A percentile compares a stretch with the other conserved stretches of the same genome.
These are phyloP conservation scores for Arabidopsis hybrid DNA, from an alignment of 441 rosid genomes.

Conservation along the genomic window DNA sequence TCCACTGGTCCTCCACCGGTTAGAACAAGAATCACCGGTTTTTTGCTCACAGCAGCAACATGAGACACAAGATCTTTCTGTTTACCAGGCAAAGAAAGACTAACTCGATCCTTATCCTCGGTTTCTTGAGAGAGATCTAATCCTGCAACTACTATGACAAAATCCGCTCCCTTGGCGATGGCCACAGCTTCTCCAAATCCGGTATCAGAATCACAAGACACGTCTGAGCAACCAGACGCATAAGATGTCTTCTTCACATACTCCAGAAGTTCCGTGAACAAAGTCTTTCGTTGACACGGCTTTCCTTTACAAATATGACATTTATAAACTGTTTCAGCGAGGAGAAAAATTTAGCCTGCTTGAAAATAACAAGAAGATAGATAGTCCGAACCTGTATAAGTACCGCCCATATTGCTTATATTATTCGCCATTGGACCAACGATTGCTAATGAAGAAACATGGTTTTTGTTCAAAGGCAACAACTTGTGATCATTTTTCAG, in stretches of 20 bases:
- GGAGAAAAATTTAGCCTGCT: constrained; percentile 11
- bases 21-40: constrained; percentile 67
- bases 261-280: constrained; percentile 58
- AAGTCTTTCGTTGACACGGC: constrained; percentile 72
- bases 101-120: constrained; percentile 68
- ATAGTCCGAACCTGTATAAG: constrained; percentile 58
- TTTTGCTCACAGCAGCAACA: constrained; percentile 54
- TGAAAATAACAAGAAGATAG: background rate
- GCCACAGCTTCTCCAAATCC: constrained; percentile 58
- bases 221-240: constrained; percentile 65
- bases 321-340: constrained; percentile 13
- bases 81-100: constrained; percentile 74
- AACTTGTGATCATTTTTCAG: constrained; percentile 63
- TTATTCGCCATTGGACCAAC: constrained; percentile 70
- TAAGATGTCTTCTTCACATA: constrained; percentile 55
- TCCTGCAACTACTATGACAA: constrained; percentile 62
- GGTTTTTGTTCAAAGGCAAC: constrained; percentile 59
- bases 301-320: constrained; percentile 53
- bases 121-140: constrained; percentile 71
- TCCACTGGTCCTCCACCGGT: constrained; percentile 82
- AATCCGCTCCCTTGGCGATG: constrained; percentile 57
- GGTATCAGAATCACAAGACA: constrained; percentile 52
- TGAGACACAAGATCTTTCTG: constrained; percentile 64
- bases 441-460: constrained; percentile 60
- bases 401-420: constrained; percentile 60